These are phyloP conservation scores for Candida frijolesensis DNA, from an alignment of 1,139 yeast species.

Conservation along the genomic window DNA sequence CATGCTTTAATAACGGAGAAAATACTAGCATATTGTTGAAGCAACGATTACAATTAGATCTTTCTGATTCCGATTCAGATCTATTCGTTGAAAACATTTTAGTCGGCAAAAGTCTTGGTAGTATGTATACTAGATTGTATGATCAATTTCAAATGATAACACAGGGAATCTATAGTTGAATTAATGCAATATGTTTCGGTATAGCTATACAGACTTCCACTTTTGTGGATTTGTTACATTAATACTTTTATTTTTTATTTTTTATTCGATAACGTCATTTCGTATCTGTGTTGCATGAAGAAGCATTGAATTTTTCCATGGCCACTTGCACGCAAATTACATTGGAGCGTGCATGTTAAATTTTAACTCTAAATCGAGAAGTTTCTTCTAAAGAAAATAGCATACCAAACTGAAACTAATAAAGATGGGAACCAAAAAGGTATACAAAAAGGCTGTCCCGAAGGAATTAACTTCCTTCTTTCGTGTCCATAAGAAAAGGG, in stretches of 20 bases:
- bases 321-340: not conserved
- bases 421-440: slow-evolving; percentile 3
- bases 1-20: slow-evolving; percentile 88
- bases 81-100: slow-evolving; percentile 72
- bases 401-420: not conserved
- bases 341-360: not conserved
- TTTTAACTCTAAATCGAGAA: not conserved
- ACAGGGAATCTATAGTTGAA: slow-evolving; percentile 82
- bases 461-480: slow-evolving; percentile 9
- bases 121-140: slow-evolving; percentile 85
- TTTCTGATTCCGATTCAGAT: slow-evolving; percentile 74
- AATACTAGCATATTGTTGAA: slow-evolving; percentile 75
- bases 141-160: slow-evolving; percentile 94
- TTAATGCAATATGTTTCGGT: not conserved
- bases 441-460: slow-evolving; percentile 7
- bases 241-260: too few species aligned
- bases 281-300: not conserved
- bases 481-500: slow-evolving; percentile 6
- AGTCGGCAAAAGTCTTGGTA: slow-evolving; percentile 82
- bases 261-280: too few species aligned
- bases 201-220: too few species aligned
- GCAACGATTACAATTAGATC: slow-evolving; percentile 78
- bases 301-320: not conserved
- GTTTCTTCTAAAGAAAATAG: not conserved
- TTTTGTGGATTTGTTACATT: too few species aligned